phyloP scores from a whole-genome alignment of 2,329 filamentous ascomycete species.

The Botrytis porri region DNA sequence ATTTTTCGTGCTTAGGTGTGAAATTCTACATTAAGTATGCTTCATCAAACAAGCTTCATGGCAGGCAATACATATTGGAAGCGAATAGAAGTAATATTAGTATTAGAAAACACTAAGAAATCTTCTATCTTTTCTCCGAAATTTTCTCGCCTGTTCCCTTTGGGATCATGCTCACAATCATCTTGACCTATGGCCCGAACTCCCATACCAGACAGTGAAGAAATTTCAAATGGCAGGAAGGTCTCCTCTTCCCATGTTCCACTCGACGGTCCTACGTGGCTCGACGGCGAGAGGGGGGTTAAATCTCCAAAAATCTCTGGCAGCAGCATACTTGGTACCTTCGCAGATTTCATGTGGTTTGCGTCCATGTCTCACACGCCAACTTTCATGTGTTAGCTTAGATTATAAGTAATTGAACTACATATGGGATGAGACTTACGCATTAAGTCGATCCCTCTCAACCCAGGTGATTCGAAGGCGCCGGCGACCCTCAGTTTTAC shows the following conservation, averaged over 20 bases:
- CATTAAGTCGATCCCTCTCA: not conserved
- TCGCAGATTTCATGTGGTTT: not conserved
- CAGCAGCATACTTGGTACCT: not conserved
- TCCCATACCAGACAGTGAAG: not conserved
- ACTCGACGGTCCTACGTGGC: not conserved
- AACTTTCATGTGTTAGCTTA: not conserved
- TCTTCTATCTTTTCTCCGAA: not conserved
- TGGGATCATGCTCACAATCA: not conserved
- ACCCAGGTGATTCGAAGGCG: not conserved
- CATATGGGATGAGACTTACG: not conserved
- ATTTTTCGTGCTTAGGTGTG: not conserved
- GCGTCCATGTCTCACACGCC: not conserved
- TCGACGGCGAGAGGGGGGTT: not conserved
- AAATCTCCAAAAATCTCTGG: not conserved
- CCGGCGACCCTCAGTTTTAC: not conserved
- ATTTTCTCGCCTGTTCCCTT: not conserved
- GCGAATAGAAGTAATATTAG: too few relatives aligned
- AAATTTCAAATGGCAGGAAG: not conserved
- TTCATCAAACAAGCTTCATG: not conserved
- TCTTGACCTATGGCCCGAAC: not conserved
- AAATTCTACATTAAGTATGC: not conserved
- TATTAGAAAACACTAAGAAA: not conserved
- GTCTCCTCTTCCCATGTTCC: not conserved
- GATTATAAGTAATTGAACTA: too few relatives aligned
- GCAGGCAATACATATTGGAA: not conserved